Base-by-base conservation (phyloP, 2,329 filamentous ascomycete genomes). In the Colletotrichum spinosum region DNA sequence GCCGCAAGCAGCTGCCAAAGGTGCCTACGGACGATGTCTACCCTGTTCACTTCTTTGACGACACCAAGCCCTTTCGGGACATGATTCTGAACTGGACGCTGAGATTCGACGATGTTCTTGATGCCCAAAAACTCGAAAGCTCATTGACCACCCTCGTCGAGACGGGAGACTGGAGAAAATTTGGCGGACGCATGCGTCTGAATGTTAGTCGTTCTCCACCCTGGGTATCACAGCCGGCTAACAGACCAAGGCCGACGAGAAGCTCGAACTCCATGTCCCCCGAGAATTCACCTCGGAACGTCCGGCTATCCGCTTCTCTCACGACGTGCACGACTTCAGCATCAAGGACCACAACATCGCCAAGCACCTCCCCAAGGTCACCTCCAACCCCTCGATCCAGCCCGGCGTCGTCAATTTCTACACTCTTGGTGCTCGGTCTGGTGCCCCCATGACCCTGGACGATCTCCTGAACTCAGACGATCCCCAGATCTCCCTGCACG, bases 401-500 rank as follows among this genome's bases (percentile, higher is more conserved):
- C 39, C 45, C 1, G 65, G 68, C 0, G 59, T 68, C 9, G 38
- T 62, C 6, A 60, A 64, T 11, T 71, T 74, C 44, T 55, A 65
- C 8, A 15, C 48, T 8, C 69, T 73, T 39, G 68, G 62, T 2
- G 66, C 69, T 63, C 42, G 50, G 11, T 15, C 51, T 5, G 67
- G 63, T 11, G 67, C 65, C 8, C 71, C 71, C 6, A 52, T 17
- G 10, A 74, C 68, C 3, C 67, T 82, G 0, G 70, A 76, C 1
- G 81, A 84, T 59, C 82, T 79, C 64, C 52, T 83, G 11, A 69
- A 72, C 48, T 66, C 70, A 5, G 83, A 85, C 69, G 72, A 69
- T 15, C 83, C 84, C 0, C 80, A 82, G 69, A 70, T 87, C 5
- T 77, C 77, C 4, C 72, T 87, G 5, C 81, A 84, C 65, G 74